phyloP scores from a whole-genome alignment of 371 early-diverging fungal genomes.

The Conidiobolus coronatus region DNA sequence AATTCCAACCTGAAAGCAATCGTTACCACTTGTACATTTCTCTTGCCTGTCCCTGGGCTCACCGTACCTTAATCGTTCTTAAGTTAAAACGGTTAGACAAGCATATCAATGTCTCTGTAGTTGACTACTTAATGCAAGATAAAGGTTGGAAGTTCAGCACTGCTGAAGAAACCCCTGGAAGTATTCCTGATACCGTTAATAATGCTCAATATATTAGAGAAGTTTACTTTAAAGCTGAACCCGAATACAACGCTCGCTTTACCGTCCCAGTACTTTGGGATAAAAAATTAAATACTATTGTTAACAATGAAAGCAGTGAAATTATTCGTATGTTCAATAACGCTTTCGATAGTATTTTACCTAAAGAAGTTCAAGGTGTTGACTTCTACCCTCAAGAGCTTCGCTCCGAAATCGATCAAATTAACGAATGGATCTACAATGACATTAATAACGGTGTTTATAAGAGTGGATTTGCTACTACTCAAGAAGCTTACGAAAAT shows the following conservation, averaged over 20 bases:
- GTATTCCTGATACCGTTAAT: slow-evolving; percentile 52
- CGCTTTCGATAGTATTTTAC: slow-evolving; percentile 47
- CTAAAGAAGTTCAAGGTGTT: slow-evolving; percentile 30
- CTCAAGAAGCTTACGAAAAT: slow-evolving; percentile 61
- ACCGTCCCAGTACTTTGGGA: slow-evolving; percentile 85
- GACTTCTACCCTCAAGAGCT: slow-evolving; percentile 61
- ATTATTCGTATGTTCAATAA: slow-evolving; percentile 87
- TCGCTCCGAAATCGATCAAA: slow-evolving; percentile 47
- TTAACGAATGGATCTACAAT: slow-evolving; percentile 81
- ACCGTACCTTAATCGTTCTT: slow-evolving; percentile 66
- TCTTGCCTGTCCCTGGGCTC: slow-evolving; percentile 82
- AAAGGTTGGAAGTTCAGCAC: slow-evolving; percentile 65
- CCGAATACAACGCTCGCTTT: slow-evolving; percentile 27
- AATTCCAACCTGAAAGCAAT: slow-evolving; percentile 50
- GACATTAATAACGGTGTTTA: slow-evolving; percentile 66
- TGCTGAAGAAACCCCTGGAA: slow-evolving; percentile 45
- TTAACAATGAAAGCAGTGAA: slow-evolving; percentile 90
- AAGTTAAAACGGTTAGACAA: slow-evolving; percentile 65
- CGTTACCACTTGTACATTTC: slow-evolving; percentile 58
- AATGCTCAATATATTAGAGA: slow-evolving; percentile 49
- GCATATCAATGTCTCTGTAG: slow-evolving; percentile 56
- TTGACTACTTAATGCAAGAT: slow-evolving; percentile 52
- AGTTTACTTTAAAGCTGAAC: slow-evolving; percentile 69
- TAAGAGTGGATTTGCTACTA: slow-evolving; percentile 76
- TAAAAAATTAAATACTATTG: slow-evolving; percentile 76